These are phyloP conservation scores for Durusdinium trenchii DNA, from an alignment of 73 alveolate genomes.

Conservation along the genomic window DNA sequence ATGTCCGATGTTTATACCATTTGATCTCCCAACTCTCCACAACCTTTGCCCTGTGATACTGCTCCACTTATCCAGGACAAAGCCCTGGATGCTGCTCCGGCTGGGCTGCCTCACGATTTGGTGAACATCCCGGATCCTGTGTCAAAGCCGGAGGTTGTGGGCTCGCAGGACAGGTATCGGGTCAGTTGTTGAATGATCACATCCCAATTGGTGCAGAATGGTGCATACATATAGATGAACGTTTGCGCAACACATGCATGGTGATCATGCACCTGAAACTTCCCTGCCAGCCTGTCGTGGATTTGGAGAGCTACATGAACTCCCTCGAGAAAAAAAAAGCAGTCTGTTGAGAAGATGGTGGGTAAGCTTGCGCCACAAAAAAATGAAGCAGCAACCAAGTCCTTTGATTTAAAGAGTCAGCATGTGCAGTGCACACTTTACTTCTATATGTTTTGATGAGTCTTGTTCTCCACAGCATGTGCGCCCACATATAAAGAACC, in stretches of 20 bases:
- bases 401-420: not conserved
- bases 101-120: not conserved
- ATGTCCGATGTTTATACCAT: too few relatives aligned
- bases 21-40: too few relatives aligned
- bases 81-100: not conserved
- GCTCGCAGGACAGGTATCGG: not conserved
- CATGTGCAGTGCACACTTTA: too few relatives aligned
- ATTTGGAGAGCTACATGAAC: not conserved
- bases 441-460: not conserved
- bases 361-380: not conserved
- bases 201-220: not conserved
- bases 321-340: not conserved
- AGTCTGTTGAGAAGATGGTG: not conserved
- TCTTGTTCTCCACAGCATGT: not conserved
- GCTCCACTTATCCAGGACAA: too few relatives aligned
- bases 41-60: too few relatives aligned
- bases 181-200: not conserved
- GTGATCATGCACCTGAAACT: not conserved
- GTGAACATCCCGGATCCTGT: not conserved
- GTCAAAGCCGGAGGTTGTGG: not conserved
- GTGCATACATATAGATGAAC: not conserved
- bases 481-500: not conserved
- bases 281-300: slow-evolving; percentile 1
- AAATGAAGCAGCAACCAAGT: not conserved
- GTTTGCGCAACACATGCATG: not conserved